Evolutionary conservation across 805 yeast genomes (phyloP).

Genomic region (Metschnikowia baotianmanensis): DNA sequence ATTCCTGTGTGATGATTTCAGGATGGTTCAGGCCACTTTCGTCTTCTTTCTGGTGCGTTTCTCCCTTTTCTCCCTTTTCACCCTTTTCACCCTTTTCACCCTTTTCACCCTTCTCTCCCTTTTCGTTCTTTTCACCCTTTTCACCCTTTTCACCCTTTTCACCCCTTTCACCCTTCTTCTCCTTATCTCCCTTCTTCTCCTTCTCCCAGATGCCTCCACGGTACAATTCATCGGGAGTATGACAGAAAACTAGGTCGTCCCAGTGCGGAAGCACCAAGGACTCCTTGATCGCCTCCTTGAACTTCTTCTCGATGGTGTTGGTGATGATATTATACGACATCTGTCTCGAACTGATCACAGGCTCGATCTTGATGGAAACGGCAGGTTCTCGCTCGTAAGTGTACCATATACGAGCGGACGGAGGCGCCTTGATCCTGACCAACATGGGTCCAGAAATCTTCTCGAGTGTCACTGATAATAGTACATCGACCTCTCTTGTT

Average conservation of each 20-base stretch:
- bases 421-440: conserved; percentile 79
- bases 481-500: conserved; percentile 71
- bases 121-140: too few species aligned
- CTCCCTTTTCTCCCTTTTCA: too few species aligned
- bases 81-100: too few species aligned
- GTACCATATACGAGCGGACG: conserved; percentile 89
- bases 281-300: conserved; percentile 75
- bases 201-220: conserved; percentile 92
- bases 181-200: background rate
- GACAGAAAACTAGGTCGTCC: conserved; percentile 80
- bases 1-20: background rate
- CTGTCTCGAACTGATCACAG: conserved; percentile 84
- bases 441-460: conserved; percentile 72
- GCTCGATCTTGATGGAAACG: conserved; percentile 75
- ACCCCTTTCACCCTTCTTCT: background rate
- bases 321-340: conserved; percentile 77
- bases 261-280: conserved; percentile 81
- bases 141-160: background rate
- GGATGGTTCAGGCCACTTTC: too few species aligned
- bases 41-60: too few species aligned
- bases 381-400: conserved; percentile 78
- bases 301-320: conserved; percentile 70
- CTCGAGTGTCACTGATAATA: conserved; percentile 67
- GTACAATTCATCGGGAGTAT: conserved; percentile 65
- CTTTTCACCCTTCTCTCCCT: too few species aligned